phyloP scores from a whole-genome alignment of 192 early-diverging fungal genomes.

The Rhizoclosmatium globosum region DNA sequence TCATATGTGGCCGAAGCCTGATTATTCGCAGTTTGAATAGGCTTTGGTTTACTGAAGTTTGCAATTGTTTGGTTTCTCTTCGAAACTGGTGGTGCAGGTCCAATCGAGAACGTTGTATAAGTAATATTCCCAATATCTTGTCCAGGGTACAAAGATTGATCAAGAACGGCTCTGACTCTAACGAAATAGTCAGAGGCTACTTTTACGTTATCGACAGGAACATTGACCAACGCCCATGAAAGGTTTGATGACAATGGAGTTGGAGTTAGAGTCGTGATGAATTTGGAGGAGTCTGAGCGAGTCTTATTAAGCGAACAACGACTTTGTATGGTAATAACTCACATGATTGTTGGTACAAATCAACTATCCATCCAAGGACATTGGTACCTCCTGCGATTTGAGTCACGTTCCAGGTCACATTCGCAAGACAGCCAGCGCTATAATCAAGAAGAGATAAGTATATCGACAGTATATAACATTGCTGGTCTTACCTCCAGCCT shows the following conservation, averaged over 20 bases:
- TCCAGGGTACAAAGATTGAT: slow-evolving; percentile 1
- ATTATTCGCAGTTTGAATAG: neutral
- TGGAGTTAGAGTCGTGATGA: slow-evolving; percentile 18
- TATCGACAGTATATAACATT: neutral
- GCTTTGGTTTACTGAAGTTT: neutral
- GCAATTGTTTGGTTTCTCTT: slow-evolving; percentile 1
- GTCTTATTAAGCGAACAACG: neutral
- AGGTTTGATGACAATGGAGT: neutral
- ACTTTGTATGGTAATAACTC: neutral
- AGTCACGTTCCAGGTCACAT: slow-evolving; percentile 24
- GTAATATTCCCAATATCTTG: slow-evolving; percentile 27
- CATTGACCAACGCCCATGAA: slow-evolving; percentile 4
- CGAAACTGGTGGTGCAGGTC: slow-evolving; percentile 2
- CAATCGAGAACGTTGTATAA: slow-evolving; percentile 3
- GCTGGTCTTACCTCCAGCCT: neutral
- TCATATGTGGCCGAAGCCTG: too few species aligned
- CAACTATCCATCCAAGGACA: slow-evolving; percentile 22
- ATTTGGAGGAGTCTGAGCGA: slow-evolving; percentile 1
- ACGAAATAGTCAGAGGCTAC: slow-evolving; percentile 12
- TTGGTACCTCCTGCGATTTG: neutral
- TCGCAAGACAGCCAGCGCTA: slow-evolving; percentile 17
- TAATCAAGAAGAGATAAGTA: neutral
- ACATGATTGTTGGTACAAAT: slow-evolving; percentile 27
- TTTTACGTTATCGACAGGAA: neutral
- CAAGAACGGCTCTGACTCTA: slow-evolving; percentile 20